A percentile compares a stretch with the other conserved stretches of the same genome.
phyloP scores from a whole-genome alignment of 1,139 yeast genomes.

The Zhuliangozyma blackwelliae region DNA sequence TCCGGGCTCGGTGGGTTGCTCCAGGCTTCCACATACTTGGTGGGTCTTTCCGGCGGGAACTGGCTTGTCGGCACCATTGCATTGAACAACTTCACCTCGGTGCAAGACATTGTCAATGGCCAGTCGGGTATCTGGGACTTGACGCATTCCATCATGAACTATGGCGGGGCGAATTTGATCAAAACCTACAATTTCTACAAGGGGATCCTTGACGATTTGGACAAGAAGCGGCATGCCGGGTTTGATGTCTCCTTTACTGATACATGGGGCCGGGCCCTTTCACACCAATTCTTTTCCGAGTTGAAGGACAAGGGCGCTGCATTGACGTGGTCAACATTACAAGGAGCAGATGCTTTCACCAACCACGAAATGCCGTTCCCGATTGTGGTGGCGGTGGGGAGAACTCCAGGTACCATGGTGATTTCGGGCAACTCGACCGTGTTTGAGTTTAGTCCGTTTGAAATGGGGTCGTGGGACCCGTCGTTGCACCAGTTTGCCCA shows the following conservation, averaged over 20 bases:
- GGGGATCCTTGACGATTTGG: conserved; percentile 21
- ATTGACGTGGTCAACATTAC: conserved; percentile 28
- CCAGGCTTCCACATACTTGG: conserved; percentile 32
- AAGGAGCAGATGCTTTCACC: conserved; percentile 48
- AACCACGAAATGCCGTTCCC: conserved; percentile 79
- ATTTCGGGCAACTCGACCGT: conserved; percentile 66
- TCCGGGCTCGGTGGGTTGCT: conserved; percentile 37
- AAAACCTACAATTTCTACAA: conserved; percentile 1
- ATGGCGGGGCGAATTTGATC: conserved; percentile 4
- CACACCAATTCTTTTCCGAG: conserved; percentile 32
- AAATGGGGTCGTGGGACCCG: conserved; percentile 89
- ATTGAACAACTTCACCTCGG: conserved; percentile 31
- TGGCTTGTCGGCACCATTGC: conserved; percentile 35
- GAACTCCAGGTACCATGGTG: conserved; percentile 61
- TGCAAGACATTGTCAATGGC: conserved; percentile 26
- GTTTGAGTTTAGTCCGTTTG: conserved; percentile 77
- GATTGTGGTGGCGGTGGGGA: conserved; percentile 71
- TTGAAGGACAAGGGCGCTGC: conserved; percentile 22
- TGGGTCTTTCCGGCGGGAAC: conserved; percentile 39
- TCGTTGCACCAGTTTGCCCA: conserved; percentile 64
- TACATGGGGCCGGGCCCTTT: conserved; percentile 36
- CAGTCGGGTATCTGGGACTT: conserved; percentile 34
- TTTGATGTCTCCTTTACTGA: conserved; percentile 29
- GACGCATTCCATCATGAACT: conserved; percentile 12
- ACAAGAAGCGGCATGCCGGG: conserved; percentile 28